These are phyloP conservation scores for Halophytophthora batemanensis DNA, from an alignment of 352 stramenopile species.

Conservation along the genomic window DNA sequence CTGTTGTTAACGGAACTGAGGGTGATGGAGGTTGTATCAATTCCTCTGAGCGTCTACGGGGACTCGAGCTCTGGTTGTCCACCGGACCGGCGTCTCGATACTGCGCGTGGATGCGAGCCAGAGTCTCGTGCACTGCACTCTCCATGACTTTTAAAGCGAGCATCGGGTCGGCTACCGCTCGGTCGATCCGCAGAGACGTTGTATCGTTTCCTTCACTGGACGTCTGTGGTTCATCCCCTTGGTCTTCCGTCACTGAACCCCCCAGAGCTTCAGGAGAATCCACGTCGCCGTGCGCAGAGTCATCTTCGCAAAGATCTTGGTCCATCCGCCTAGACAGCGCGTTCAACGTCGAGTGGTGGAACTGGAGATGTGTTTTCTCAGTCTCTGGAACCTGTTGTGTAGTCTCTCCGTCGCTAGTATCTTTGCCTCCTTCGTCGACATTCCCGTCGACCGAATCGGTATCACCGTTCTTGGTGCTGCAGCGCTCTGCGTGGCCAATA, in stretches of 20 bases:
- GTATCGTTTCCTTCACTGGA: neutral
- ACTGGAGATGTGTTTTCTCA: no score
- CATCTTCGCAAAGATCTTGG: no score
- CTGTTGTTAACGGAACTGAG: neutral
- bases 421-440: no score
- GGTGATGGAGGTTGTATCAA: neutral
- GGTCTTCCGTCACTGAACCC: neutral
- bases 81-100: conserved; percentile 1
- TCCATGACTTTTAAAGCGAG: conserved; percentile 8
- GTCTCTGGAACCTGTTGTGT: no score
- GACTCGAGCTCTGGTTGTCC: neutral
- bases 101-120: conserved; percentile 4
- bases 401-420: no score
- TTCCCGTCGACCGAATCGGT: no score
- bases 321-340: no score
- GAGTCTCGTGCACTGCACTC: conserved; percentile 7
- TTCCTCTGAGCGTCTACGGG: conserved; percentile 1
- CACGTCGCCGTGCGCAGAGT: neutral
- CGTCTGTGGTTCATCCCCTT: no score
- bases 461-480: no score
- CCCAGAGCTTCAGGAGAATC: neutral
- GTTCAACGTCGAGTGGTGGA: no score
- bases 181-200: neutral
- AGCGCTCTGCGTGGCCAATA: no score
- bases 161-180: conserved; percentile 3